Evolutionary conservation across 2,329 filamentous ascomycete species (phyloP).

Genomic region (Harringtonia lauricola): DNA sequence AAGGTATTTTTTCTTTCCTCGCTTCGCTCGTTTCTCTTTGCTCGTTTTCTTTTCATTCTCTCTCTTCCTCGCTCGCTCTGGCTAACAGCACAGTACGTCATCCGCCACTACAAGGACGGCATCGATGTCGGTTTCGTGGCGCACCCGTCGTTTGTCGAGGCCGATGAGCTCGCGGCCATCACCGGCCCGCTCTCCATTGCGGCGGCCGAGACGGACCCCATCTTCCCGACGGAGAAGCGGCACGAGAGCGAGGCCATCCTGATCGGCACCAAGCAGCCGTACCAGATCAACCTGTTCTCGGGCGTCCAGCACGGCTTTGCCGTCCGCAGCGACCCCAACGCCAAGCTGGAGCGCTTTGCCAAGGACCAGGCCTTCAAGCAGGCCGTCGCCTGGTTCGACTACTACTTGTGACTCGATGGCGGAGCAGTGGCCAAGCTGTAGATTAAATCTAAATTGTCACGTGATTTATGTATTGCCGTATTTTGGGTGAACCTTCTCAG

Average conservation of each 20-base stretch:
- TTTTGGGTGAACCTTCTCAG: too few relatives aligned
- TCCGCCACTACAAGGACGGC: conserved; percentile 51
- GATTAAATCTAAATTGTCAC: too few relatives aligned
- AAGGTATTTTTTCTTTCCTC: conserved; percentile 34
- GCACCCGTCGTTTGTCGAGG: conserved; percentile 65
- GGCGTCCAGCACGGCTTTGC: conserved; percentile 66
- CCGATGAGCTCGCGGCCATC: conserved; percentile 55
- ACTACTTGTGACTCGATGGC: too few relatives aligned
- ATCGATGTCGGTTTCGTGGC: conserved; percentile 63
- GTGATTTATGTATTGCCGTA: too few relatives aligned
- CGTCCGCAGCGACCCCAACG: conserved; percentile 51
- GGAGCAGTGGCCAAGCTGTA: too few relatives aligned
- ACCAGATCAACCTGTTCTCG: conserved; percentile 69
- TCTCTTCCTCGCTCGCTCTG: too few relatives aligned
- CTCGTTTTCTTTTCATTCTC: not conserved
- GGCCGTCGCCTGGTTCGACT: conserved; percentile 66
- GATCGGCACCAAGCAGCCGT: conserved; percentile 43
- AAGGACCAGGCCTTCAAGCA: conserved; percentile 76
- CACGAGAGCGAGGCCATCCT: conserved; percentile 56
- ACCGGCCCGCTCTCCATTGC: conserved; percentile 58
- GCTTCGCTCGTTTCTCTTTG: not conserved
- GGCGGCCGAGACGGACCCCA: conserved; percentile 50
- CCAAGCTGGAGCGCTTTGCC: conserved; percentile 50
- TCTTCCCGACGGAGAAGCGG: conserved; percentile 54
- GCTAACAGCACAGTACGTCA: conserved; percentile 63